Conservation (phyloP, 768 basidiomycete genomes). For the Boletus rubescentipes region DNA sequence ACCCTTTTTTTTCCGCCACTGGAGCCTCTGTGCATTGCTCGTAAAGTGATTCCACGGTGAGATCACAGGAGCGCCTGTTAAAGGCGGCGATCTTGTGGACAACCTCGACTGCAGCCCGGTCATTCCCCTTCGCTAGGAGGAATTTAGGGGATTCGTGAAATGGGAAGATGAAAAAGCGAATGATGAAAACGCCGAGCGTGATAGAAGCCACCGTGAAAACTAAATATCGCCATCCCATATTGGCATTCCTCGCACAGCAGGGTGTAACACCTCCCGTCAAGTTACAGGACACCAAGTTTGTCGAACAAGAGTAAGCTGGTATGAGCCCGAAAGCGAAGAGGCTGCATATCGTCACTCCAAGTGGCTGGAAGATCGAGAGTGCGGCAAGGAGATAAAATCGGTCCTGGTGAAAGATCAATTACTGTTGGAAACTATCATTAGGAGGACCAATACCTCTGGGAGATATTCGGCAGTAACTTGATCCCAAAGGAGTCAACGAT, state of each 20-base stretch:
- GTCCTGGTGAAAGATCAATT: constrained; percentile 3
- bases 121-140: constrained; percentile 15
- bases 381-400: constrained; percentile 17
- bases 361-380: constrained; percentile 7
- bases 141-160: constrained; percentile 17
- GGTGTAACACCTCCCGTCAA: constrained; percentile 11
- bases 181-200: constrained; percentile 10
- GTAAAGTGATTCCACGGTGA: constrained; percentile 16
- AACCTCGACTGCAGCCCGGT: constrained; percentile 13
- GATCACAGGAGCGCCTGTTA: constrained; percentile 7
- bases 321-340: constrained; percentile 11
- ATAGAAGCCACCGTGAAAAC: constrained; percentile 9
- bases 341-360: background rate
- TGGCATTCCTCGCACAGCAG: constrained; percentile 15
- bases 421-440: background rate
- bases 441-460: constrained; percentile 3
- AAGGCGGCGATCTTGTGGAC: constrained; percentile 15
- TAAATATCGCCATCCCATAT: constrained; percentile 23
- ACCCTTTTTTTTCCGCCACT: background rate
- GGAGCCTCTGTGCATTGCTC: constrained; percentile 2
- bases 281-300: constrained; percentile 8
- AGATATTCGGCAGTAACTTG: constrained; percentile 15
- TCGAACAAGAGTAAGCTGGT: constrained; percentile 16
- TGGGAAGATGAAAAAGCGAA: constrained; percentile 19
- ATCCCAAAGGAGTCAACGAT: background rate